phyloP scores from a whole-genome alignment of 2,329 filamentous ascomycete species.

The Fusarium sp. region DNA sequence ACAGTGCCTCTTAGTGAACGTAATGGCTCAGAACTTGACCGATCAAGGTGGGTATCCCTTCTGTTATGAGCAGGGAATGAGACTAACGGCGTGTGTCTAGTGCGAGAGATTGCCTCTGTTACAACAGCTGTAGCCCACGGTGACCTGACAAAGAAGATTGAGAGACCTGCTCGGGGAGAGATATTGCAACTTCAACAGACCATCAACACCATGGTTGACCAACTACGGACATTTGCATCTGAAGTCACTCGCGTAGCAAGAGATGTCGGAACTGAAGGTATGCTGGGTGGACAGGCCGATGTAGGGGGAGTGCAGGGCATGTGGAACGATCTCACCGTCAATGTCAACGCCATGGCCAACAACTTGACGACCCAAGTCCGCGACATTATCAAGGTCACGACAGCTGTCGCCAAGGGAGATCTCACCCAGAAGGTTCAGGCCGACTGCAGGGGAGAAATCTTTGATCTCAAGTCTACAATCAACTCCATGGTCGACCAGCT shows the following conservation, averaged over 20 bases:
- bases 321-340: conserved; percentile 89
- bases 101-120: conserved; percentile 86
- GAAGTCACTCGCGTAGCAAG: conserved; percentile 86
- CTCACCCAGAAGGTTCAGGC: conserved; percentile 97
- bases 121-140: conserved; percentile 86
- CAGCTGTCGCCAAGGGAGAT: conserved; percentile 83
- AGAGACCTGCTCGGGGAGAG: conserved; percentile 82
- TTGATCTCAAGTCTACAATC: conserved; percentile 96
- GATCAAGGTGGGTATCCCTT: conserved; percentile 68
- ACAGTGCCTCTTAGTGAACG: conserved; percentile 69
- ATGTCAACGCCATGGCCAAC: conserved; percentile 89
- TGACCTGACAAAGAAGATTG: conserved; percentile 86
- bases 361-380: conserved; percentile 90
- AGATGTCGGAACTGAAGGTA: conserved; percentile 87
- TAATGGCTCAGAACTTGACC: conserved; percentile 86
- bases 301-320: conserved; percentile 88
- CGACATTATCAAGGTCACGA: conserved; percentile 89
- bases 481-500: conserved; percentile 99
- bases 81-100: conserved; percentile 51
- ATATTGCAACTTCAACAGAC: conserved; percentile 87
- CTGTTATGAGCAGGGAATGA: not conserved
- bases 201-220: conserved; percentile 91
- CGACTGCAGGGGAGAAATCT: conserved; percentile 90
- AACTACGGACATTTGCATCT: conserved; percentile 84
- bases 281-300: conserved; percentile 83